phyloP scores from a whole-genome alignment of 768 basidiomycete species.

The Galerina marginata region DNA sequence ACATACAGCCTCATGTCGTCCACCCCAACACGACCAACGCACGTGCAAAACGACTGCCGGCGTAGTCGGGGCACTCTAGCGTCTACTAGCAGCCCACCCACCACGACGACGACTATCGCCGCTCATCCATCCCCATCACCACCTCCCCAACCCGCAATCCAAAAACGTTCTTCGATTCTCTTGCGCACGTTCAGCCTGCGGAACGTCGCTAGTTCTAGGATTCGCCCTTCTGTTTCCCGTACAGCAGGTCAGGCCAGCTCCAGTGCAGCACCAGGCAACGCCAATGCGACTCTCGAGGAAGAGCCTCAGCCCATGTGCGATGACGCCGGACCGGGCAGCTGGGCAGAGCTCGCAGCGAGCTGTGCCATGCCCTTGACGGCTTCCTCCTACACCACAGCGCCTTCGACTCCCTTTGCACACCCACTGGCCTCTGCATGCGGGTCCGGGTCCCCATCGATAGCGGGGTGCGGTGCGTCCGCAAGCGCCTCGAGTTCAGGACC shows the following conservation, averaged over 20 bases:
- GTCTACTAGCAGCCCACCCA: too few relatives aligned
- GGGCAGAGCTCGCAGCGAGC: too few relatives aligned
- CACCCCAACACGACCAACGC: not conserved
- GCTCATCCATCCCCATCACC: not conserved
- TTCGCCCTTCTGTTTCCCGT: not conserved
- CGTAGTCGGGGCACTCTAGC: not conserved
- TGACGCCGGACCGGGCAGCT: too few relatives aligned
- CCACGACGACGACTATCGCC: not conserved
- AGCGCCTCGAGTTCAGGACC: not conserved
- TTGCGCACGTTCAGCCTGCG: conserved; percentile 9
- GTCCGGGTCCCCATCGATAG: not conserved
- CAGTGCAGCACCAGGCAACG: not conserved
- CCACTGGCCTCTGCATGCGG: not conserved
- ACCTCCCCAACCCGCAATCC: not conserved
- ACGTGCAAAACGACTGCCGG: conserved; percentile 8
- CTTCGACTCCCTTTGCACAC: too few relatives aligned
- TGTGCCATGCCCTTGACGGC: too few relatives aligned
- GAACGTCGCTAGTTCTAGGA: not conserved
- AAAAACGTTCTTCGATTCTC: conserved; percentile 3
- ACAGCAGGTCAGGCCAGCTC: not conserved
- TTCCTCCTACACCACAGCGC: too few relatives aligned
- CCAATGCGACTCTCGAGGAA: not conserved
- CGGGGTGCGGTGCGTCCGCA: not conserved
- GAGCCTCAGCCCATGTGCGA: too few relatives aligned
- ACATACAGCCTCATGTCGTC: conserved; percentile 4